These are phyloP conservation scores for Naumovozyma baii DNA, from an alignment of 805 yeast genomes.

Conservation along the genomic window DNA sequence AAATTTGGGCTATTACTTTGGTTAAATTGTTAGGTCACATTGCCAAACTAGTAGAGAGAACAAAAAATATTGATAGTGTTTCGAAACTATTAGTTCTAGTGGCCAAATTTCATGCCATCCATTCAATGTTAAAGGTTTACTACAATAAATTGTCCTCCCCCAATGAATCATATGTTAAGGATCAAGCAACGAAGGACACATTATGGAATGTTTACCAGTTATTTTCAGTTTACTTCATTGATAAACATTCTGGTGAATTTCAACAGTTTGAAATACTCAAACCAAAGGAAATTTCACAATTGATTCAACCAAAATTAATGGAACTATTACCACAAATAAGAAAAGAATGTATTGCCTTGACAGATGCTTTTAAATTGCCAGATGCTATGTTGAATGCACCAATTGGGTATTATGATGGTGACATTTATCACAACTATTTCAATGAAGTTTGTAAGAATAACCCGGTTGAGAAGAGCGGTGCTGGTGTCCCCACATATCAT, in stretches of 20 bases:
- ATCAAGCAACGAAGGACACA: constrained; percentile 34
- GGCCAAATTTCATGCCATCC: constrained; percentile 35
- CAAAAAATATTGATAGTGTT: constrained; percentile 28
- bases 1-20: constrained; percentile 27
- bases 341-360: constrained; percentile 62
- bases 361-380: constrained; percentile 75
- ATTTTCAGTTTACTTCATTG: constrained; percentile 58
- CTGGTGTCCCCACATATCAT: constrained; percentile 39
- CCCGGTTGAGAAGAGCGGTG: constrained; percentile 41
- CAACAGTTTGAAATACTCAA: constrained; percentile 51
- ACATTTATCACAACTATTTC: constrained; percentile 73
- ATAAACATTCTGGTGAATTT: constrained; percentile 62
- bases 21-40: constrained; percentile 23
- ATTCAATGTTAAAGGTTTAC: constrained; percentile 29
- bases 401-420: constrained; percentile 72
- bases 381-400: constrained; percentile 78
- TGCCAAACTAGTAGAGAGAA: constrained; percentile 19
- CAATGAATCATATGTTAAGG: constrained; percentile 18
- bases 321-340: constrained; percentile 44
- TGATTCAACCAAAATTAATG: constrained; percentile 37
- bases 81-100: constrained; percentile 32
- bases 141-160: constrained; percentile 16
- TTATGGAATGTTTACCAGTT: constrained; percentile 48
- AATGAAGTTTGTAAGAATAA: constrained; percentile 46
- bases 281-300: constrained; percentile 36